These are phyloP conservation scores for Chaetomidium leptoderma DNA, from an alignment of 495 filamentous ascomycete species.

Conservation along the genomic window DNA sequence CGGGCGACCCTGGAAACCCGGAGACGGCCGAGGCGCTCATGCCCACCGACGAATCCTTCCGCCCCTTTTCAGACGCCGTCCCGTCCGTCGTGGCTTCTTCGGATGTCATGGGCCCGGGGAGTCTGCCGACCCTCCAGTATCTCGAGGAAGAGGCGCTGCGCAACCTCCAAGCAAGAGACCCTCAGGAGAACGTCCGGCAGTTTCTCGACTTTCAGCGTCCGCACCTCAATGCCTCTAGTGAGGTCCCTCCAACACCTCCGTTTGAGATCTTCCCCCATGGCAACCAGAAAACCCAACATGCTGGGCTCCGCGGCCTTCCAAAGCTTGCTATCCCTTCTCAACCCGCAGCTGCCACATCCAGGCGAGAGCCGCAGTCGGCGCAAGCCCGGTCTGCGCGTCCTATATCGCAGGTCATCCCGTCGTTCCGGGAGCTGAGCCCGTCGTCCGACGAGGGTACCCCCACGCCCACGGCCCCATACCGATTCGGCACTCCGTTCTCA, in stretches of 20 bases:
- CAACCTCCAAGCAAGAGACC: conserved; percentile 64
- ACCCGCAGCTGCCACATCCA: conserved; percentile 12
- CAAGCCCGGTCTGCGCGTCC: conserved; percentile 29
- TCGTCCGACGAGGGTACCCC: conserved; percentile 49
- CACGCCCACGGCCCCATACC: conserved; percentile 55
- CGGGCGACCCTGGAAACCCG: conserved; percentile 69
- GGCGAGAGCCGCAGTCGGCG: conserved; percentile 24
- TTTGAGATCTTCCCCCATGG: conserved; percentile 46
- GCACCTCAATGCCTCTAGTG: conserved; percentile 44
- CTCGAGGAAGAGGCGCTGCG: conserved; percentile 68
- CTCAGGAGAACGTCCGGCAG: conserved; percentile 85
- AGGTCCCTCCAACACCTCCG: conserved; percentile 52
- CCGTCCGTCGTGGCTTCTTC: conserved; percentile 88
- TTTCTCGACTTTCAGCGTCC: conserved; percentile 78
- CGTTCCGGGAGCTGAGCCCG: conserved; percentile 50
- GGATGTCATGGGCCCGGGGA: conserved; percentile 70
- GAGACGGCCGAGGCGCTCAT: conserved; percentile 51
- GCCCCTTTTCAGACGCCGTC: conserved; percentile 58
- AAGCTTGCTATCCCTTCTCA: conserved; percentile 52
- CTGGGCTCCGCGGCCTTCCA: conserved; percentile 53
- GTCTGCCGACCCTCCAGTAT: conserved; percentile 55
- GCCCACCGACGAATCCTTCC: conserved; percentile 41
- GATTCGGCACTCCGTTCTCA: conserved; percentile 75
- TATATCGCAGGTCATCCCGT: conserved; percentile 36
- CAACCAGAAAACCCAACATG: conserved; percentile 32